Conservation (phyloP, 257 asterid species). For the Parsonsia alboflavescens region DNA sequence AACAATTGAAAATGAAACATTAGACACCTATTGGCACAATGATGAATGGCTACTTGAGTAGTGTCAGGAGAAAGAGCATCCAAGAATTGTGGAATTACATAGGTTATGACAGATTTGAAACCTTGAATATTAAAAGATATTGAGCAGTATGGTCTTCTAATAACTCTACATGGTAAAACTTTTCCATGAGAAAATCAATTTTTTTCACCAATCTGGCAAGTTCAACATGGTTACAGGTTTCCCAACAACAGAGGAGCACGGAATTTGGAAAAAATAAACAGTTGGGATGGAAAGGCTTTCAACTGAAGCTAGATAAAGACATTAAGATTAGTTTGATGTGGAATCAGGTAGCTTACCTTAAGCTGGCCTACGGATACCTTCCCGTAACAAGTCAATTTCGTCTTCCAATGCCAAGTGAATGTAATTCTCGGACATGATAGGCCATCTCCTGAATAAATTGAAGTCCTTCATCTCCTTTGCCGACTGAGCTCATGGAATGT, state of each 20-base stretch:
- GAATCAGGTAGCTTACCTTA: constrained; percentile 26
- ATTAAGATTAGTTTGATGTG: not conserved
- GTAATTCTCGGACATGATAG: constrained; percentile 39
- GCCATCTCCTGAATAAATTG: constrained; percentile 39
- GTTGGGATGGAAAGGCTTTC: not conserved
- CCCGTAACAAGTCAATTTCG: constrained; percentile 15
- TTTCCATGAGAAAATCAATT: not conserved
- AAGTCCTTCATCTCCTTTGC: constrained; percentile 45
- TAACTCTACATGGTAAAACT: not conserved
- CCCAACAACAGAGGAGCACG: not conserved
- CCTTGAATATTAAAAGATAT: not conserved
- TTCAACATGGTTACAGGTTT: not conserved
- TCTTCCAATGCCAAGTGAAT: constrained; percentile 19
- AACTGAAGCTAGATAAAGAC: not conserved
- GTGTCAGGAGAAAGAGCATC: not conserved
- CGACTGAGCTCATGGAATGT: constrained; percentile 41
- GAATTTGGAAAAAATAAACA: not conserved
- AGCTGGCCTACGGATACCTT: constrained; percentile 13
- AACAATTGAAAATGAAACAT: constrained; percentile 2
- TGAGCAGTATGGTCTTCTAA: not conserved
- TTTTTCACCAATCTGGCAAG: not conserved
- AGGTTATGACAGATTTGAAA: not conserved
- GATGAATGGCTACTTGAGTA: not conserved
- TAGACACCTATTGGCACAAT: not conserved
- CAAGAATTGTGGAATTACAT: not conserved